Evolutionary conservation across 2,329 filamentous ascomycete genomes (phyloP).

Genomic region (Epichloe bromicola): DNA sequence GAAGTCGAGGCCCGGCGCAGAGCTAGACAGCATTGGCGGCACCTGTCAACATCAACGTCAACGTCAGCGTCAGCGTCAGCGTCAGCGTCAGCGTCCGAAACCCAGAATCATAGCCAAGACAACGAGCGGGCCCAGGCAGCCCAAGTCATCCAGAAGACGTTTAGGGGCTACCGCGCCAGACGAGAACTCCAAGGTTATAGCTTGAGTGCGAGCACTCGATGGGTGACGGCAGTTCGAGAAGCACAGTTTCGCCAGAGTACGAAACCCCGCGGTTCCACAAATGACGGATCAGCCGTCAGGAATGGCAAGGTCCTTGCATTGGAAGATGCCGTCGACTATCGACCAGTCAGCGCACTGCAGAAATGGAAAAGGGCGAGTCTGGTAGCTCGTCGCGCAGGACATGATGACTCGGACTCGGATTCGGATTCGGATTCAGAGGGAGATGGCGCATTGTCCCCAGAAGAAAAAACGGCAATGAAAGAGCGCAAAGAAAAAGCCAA

Average conservation of each 20-base stretch:
- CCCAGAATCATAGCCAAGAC: background rate
- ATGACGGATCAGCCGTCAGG: conserved; percentile 4
- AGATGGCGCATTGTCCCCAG: conserved; percentile 18
- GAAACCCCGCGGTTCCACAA: conserved; percentile 25
- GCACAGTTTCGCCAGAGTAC: conserved; percentile 39
- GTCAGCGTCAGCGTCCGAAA: conserved; percentile 7
- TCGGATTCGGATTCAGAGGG: conserved; percentile 32
- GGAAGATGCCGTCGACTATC: conserved; percentile 9
- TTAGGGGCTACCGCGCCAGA: conserved; percentile 62
- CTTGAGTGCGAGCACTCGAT: conserved; percentile 56
- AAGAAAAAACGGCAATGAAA: conserved; percentile 25
- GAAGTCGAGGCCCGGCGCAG: conserved; percentile 31
- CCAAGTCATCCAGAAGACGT: conserved; percentile 54
- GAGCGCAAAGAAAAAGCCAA: conserved; percentile 35
- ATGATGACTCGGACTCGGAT: conserved; percentile 41
- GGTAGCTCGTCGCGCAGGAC: conserved; percentile 59
- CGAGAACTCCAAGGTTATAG: conserved; percentile 57
- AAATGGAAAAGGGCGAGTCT: conserved; percentile 66
- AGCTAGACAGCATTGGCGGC: conserved; percentile 20
- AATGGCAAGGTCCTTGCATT: conserved; percentile 6
- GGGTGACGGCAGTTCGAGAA: conserved; percentile 53
- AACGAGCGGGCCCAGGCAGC: conserved; percentile 32
- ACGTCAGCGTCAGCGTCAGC: conserved; percentile 1
- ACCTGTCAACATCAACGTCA: conserved; percentile 23
- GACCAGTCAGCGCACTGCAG: conserved; percentile 34